Conservation (phyloP, 176 grass and related monocot species). For the Calamus simplicifolius region DNA sequence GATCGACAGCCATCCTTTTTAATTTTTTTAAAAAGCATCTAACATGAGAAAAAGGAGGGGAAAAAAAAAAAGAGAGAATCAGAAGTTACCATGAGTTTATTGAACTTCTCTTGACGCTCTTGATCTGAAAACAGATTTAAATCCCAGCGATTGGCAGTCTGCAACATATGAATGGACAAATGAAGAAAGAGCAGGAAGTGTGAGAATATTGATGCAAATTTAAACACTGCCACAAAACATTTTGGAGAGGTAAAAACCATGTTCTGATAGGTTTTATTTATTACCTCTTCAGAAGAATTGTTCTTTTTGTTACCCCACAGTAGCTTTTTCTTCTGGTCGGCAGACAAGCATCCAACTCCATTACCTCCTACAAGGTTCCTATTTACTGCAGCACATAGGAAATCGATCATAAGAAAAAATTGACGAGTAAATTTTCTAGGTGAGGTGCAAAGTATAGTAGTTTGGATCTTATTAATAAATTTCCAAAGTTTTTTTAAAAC, state of each 20-base stretch:
- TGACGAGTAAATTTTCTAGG: too few species aligned
- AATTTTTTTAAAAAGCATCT: background rate
- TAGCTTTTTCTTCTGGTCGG: slow-evolving; percentile 90
- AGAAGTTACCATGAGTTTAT: slow-evolving; percentile 93
- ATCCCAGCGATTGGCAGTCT: slow-evolving; percentile 71
- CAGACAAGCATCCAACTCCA: slow-evolving; percentile 37
- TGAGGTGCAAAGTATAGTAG: too few species aligned
- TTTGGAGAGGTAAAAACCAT: too few species aligned
- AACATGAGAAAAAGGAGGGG: background rate
- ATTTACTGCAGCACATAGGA: slow-evolving; percentile 54
- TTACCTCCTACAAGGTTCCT: slow-evolving; percentile 59
- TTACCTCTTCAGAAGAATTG: slow-evolving; percentile 60
- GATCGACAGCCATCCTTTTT: background rate
- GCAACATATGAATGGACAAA: slow-evolving; percentile 13
- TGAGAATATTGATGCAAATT: too few species aligned
- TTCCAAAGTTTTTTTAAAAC: too few species aligned
- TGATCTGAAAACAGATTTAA: slow-evolving; percentile 69
- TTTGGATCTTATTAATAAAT: too few species aligned
- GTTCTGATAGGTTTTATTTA: too few species aligned
- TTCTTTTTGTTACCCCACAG: slow-evolving; percentile 96
- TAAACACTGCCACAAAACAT: too few species aligned
- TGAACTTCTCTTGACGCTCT: slow-evolving; percentile 94
- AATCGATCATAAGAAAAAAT: background rate
- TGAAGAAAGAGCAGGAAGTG: background rate
- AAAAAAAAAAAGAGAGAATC: background rate